Evolutionary conservation across 495 filamentous ascomycete genomes (phyloP).

Genomic region (Penicillium lividum): DNA sequence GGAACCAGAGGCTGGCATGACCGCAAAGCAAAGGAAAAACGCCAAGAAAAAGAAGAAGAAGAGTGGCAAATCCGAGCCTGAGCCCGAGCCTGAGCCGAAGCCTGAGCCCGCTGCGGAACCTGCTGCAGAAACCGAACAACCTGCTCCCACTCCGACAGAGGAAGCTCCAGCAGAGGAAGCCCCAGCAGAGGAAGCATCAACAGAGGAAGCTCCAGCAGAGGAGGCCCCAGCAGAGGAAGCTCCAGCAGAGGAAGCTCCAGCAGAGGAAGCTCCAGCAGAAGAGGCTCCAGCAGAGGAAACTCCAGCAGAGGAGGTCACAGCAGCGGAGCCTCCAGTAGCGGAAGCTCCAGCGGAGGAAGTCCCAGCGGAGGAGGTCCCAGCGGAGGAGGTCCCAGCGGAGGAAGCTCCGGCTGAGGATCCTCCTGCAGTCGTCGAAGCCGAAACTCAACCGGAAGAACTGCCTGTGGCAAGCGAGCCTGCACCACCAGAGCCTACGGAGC

Average conservation of each 20-base stretch:
- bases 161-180: slow-evolving; percentile 9
- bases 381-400: slow-evolving; percentile 7
- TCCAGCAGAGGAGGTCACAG: background rate
- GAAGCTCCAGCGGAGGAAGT: slow-evolving; percentile 9
- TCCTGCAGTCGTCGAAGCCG: background rate
- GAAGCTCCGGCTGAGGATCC: too few species aligned
- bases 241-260: slow-evolving; percentile 12
- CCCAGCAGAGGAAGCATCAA: background rate
- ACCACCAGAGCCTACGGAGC: too few species aligned
- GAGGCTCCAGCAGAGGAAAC: slow-evolving; percentile 2
- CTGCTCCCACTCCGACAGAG: slow-evolving; percentile 1
- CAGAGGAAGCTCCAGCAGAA: background rate
- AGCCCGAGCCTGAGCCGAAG: slow-evolving; percentile 5
- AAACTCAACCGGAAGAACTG: background rate
- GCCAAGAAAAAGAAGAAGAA: slow-evolving; percentile 4
- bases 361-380: slow-evolving; percentile 3
- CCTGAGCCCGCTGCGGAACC: background rate
- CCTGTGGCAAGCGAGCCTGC: background rate
- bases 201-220: slow-evolving; percentile 1
- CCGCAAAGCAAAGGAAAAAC: background rate
- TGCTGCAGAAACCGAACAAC: slow-evolving; percentile 7
- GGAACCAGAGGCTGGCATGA: background rate
- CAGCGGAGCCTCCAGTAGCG: slow-evolving; percentile 10
- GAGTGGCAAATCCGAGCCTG: background rate
- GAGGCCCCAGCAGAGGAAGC: slow-evolving; percentile 8